Evolutionary conservation across 1,139 yeast species (phyloP).

Genomic region (Suhomyces anneliseae): DNA sequence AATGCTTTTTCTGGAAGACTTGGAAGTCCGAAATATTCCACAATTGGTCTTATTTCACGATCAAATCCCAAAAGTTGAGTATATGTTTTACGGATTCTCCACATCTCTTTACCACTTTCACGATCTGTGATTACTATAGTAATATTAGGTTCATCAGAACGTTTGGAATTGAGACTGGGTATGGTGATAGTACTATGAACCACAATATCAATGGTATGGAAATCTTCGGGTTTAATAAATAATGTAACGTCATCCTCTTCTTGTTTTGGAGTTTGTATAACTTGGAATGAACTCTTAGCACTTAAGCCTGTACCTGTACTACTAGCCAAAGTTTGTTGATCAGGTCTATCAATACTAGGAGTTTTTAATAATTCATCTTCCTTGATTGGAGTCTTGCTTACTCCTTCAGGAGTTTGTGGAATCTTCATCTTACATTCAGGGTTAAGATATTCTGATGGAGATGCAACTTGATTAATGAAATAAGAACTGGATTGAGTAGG

Average conservation of each 20-base stretch:
- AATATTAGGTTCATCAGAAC: constrained; percentile 58
- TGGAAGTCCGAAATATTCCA: constrained; percentile 63
- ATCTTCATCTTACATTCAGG: constrained; percentile 9
- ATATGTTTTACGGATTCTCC: constrained; percentile 66
- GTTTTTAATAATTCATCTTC: constrained; percentile 13
- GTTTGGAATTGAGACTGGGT: constrained; percentile 31
- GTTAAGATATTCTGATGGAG: constrained; percentile 4
- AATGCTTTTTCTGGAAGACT: constrained; percentile 55
- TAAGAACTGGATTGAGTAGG: constrained; percentile 17
- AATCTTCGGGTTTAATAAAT: constrained; percentile 66
- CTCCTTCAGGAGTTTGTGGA: constrained; percentile 15
- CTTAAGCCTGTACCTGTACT: neutral
- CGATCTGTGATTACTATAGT: constrained; percentile 63
- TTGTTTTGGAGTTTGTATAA: constrained; percentile 24
- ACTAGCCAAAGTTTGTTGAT: constrained; percentile 12
- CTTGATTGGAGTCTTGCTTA: constrained; percentile 5
- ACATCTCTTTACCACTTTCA: constrained; percentile 61
- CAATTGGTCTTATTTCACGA: constrained; percentile 51
- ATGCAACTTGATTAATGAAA: constrained; percentile 10
- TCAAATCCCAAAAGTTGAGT: constrained; percentile 59
- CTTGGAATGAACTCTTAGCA: constrained; percentile 23
- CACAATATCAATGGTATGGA: constrained; percentile 59
- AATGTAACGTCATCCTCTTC: constrained; percentile 36
- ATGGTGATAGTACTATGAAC: constrained; percentile 58
- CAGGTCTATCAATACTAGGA: constrained; percentile 12